Evolutionary conservation across 2,329 filamentous ascomycete genomes (phyloP).

Genomic region (Sclerotinia nivalis): DNA sequence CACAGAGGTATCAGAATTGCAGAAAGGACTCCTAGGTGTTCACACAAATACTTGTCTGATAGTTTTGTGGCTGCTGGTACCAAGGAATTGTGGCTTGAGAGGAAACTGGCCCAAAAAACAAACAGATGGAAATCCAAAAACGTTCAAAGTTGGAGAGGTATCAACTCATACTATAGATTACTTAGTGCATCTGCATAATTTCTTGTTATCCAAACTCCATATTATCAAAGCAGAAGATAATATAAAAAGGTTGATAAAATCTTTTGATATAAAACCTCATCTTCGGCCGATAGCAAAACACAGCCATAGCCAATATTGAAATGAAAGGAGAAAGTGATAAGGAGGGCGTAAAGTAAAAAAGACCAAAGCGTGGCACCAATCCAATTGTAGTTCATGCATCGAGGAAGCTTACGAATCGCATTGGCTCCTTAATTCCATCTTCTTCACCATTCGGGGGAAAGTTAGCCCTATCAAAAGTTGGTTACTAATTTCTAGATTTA

Average conservation of each 20-base stretch:
- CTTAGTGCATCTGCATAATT: background rate
- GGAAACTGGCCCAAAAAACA: background rate
- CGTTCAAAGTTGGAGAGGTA: background rate
- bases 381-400: background rate
- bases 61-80: background rate
- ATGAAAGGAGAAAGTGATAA: constrained; percentile 1
- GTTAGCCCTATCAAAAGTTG: too few relatives aligned
- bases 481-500: background rate
- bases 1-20: background rate
- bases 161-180: background rate
- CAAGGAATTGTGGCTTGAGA: background rate
- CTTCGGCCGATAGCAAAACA: background rate
- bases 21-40: background rate
- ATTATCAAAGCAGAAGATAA: background rate
- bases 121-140: background rate
- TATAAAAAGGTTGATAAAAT: background rate
- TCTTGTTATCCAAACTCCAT: background rate
- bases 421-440: background rate
- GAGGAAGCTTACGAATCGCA: background rate
- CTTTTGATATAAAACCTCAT: background rate
- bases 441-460: background rate
- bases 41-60: background rate
- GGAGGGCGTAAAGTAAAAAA: background rate
- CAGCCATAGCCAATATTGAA: background rate
- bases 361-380: constrained; percentile 1